phyloP scores from a whole-genome alignment of 2,329 filamentous ascomycete genomes.

The Cladosporium halotolerans region DNA sequence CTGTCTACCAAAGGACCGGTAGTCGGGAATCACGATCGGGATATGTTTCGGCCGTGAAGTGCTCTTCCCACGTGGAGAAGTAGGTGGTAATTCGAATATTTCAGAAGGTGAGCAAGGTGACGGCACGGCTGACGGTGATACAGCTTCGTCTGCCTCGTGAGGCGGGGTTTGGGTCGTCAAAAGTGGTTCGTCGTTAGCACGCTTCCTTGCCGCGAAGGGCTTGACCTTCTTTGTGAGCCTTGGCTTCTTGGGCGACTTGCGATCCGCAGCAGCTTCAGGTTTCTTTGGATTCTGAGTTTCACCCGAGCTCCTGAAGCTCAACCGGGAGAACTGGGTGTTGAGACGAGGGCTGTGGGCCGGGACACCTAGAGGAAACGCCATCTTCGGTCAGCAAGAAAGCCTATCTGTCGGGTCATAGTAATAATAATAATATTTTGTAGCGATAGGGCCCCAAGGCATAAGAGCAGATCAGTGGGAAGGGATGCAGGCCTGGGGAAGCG shows the following conservation, averaged over 20 bases:
- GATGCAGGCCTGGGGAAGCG: not conserved
- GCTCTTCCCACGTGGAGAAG: constrained; percentile 15
- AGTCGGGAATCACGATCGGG: constrained; percentile 38
- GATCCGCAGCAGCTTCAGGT: constrained; percentile 5
- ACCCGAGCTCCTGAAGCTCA: constrained; percentile 2
- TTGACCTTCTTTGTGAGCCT: constrained; percentile 16
- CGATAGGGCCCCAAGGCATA: constrained; percentile 9
- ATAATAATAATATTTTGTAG: constrained; percentile 9
- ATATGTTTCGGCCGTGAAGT: constrained; percentile 36
- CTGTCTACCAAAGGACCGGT: constrained; percentile 24
- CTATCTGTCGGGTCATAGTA: constrained; percentile 11
- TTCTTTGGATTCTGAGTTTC: not conserved
- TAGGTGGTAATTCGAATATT: constrained; percentile 16
- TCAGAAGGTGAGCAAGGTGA: constrained; percentile 8
- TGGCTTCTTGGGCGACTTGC: constrained; percentile 6
- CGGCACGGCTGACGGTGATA: not conserved
- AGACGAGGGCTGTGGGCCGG: constrained; percentile 2
- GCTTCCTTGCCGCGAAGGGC: constrained; percentile 13
- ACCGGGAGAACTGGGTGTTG: constrained; percentile 5
- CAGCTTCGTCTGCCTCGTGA: not conserved
- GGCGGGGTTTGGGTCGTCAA: not conserved
- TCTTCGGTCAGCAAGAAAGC: constrained; percentile 15
- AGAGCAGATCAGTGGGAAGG: constrained; percentile 7
- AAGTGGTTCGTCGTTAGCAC: constrained; percentile 5
- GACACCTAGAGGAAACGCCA: constrained; percentile 18